Evolutionary conservation across 495 filamentous ascomycete species (phyloP), one percentile per base, ranked within the genome.

Genomic region (Daldinia loculata): DNA sequence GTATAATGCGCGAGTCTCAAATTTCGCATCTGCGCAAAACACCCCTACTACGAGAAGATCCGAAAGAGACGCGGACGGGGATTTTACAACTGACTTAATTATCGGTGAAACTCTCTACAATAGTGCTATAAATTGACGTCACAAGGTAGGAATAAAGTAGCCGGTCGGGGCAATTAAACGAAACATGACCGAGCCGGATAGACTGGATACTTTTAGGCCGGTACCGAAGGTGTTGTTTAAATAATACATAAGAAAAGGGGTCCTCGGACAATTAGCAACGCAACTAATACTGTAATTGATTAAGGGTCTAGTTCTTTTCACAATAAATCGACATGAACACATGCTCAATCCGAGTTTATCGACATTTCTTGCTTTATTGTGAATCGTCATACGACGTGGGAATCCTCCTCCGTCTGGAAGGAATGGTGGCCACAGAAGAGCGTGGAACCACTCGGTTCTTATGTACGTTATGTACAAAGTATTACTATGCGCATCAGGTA

Each of bases 381-480:
- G 15, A 9, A 57, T 29, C 34, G 34, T 71, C 51, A 63, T 41
- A 66, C 69, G 63, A 29, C 69, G 45, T 56, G 17, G 52, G 48
- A 52, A 58, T 30, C 22, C 39, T 45, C 36, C 22, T 52, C 53
- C 29, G 6, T 63, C 34, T 45, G 59, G 63, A 36, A 36, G 34
- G 63, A 67, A 63, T 63, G 52, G 41, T 62, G 63, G 59, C n/a
- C 29, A 59, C 26, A 63, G 69, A 66, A 71, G 63, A 67, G 26
- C 52, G 38, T 63, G 63, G 62, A 71, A 66, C 32, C 45, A 38
- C 50, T 52, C 22, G 17, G 65, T 61, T 27, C 51, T 36, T 32
- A 41, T 38, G 43, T 19, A 45, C 6, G 34, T 48, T 45, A 11
- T 36, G 45, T 57, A 36, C 36, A 26, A 53, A 43, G n/a, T 50